These are phyloP conservation scores for Saussurea involucrata DNA, from an alignment of 129 eudicot genomes.

Conservation along the genomic window DNA sequence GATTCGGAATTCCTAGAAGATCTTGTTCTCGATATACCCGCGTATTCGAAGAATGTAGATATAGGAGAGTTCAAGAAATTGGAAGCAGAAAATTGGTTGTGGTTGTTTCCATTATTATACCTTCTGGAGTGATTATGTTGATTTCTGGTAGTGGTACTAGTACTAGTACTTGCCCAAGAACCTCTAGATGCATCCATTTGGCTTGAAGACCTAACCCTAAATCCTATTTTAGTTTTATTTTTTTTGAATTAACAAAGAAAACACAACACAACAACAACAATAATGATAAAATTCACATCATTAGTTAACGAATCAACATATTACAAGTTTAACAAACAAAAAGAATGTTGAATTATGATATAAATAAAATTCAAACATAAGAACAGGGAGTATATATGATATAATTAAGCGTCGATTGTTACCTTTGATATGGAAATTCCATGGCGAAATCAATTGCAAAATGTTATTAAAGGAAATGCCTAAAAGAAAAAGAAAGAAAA, in stretches of 20 bases:
- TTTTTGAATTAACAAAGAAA: neutral
- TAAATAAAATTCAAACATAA: neutral
- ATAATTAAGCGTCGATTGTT: neutral
- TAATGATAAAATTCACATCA: neutral
- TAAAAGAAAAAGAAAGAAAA: neutral
- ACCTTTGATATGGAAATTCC: conserved; percentile 41
- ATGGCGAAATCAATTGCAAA: neutral
- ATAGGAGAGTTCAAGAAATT: conserved; percentile 50
- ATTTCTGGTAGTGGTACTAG: neutral
- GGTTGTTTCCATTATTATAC: conserved; percentile 14
- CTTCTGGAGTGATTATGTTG: conserved; percentile 12
- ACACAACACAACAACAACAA: neutral
- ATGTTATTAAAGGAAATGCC: neutral
- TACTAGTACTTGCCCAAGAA: conserved; percentile 15
- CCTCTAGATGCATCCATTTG: conserved; percentile 46
- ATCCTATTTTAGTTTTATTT: conserved; percentile 31
- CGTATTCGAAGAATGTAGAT: conserved; percentile 54
- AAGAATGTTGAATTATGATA: neutral
- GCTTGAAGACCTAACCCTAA: conserved; percentile 29
- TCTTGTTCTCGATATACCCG: conserved; percentile 41
- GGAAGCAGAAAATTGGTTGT: conserved; percentile 37
- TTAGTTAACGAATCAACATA: neutral
- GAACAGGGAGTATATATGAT: neutral
- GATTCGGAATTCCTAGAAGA: conserved; percentile 25
- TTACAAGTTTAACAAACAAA: neutral